Evolutionary conservation across 805 yeast genomes (phyloP), one percentile per base, ranked within the genome.

Genomic region (Kodamaea lidongshanica): DNA sequence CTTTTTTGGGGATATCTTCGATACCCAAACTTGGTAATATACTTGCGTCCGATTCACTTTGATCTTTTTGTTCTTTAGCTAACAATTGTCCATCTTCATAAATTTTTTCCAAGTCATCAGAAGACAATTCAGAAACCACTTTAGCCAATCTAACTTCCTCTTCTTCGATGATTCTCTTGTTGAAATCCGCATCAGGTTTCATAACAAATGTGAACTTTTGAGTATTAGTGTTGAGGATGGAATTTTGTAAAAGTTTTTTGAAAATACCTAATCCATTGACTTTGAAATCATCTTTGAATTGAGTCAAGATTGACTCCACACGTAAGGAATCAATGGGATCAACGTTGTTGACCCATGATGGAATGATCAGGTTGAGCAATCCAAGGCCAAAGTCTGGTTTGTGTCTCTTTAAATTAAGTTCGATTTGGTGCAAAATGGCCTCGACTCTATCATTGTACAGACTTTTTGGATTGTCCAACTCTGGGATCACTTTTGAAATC

Each of bases 351-450:
- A 82, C 78, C 84, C 96, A 87, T 7, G 85, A 77, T 6, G 95
- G 84, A n/a, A 84, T 71, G 6, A 92, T 40, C 1, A 85, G 70
- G 49, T 75, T 75, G 19, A 89, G 62, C 27, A 89, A 52, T 20
- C 77, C 77, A 63, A 92, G 61, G 7, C 98, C 98, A 61, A 86
- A 92, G 37, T 84, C 83, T 0, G 97, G 79, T 43, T 80, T 87
- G 40, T 87, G 94, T 42, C 86, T 88, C 44, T 85, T 85, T 51
- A 85, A 79, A 19, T 76, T 58, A 17, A 92, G 58, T 52, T 92
- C 98, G 19, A 87, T 58, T 52, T 88, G 97, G 54, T 87, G 94
- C 21, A 92, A 65, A 28, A 89, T 73, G 0, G 95, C 97, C 33
- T 82, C 79, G n/a, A 92, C 70, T 45, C 85, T 45, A 15, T 53